Evolutionary conservation across 225 moss, liverwort and hornwort genomes (phyloP).

Genomic region (Pseudisothecium myosuroides): DNA sequence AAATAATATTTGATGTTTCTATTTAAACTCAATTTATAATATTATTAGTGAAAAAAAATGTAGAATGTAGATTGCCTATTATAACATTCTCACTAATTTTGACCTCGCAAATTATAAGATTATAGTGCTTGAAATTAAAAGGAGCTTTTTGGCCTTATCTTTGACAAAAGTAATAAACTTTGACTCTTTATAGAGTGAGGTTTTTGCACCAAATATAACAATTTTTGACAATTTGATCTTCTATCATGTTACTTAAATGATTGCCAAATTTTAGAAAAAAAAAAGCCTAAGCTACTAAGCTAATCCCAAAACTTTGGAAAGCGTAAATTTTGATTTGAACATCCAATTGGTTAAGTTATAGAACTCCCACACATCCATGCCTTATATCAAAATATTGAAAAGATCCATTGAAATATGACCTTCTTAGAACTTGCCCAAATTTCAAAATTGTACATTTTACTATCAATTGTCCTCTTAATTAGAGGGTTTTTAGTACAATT

Average conservation of each 20-base stretch:
- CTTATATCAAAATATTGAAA: not conserved
- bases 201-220: not conserved
- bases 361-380: not conserved
- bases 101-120: not conserved
- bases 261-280: not conserved
- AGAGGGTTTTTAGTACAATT: not conserved
- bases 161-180: no score
- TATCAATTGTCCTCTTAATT: not conserved
- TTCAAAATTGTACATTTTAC: not conserved
- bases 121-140: not conserved
- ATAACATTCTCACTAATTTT: not conserved
- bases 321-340: not conserved
- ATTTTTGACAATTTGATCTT: not conserved
- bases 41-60: not conserved
- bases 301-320: not conserved
- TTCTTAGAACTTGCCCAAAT: not conserved
- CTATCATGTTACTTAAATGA: not conserved
- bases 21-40: not conserved
- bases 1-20: not conserved
- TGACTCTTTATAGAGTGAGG: fast-evolving
- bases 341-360: not conserved
- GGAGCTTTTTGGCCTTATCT: not conserved
- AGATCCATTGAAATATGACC: not conserved
- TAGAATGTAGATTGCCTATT: not conserved
- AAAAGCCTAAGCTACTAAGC: not conserved